Base-by-base conservation (phyloP, 2,329 filamentous ascomycete species). In the Colletotrichum costaricense region DNA sequence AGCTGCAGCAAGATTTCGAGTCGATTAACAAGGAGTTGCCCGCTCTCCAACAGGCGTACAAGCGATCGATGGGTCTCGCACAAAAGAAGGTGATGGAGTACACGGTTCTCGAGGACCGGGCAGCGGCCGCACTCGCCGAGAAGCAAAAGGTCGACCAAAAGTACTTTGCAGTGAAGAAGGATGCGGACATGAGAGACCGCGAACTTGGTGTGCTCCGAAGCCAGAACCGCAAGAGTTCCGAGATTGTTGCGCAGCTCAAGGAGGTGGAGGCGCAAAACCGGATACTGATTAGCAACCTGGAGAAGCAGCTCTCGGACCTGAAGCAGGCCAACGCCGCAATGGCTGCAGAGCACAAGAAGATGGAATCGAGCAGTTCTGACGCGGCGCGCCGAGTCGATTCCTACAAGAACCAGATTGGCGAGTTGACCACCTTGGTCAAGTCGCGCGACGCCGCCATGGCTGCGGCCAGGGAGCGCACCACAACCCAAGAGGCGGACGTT, bases 131-230 rank as follows among this genome's bases (percentile, higher is more conserved):
- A 24, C 91, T 90, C 54, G 94, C 95, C 0, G 95, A 99, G 83
- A 99, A 99, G 85, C 92, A 93, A 76, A 98, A 98, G 83, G 96
- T 96, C 1, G 97, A 99, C 79, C 96, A 98, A 80, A 98, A 98
- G 83, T 99, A 97, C 81, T 98, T 98, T 82, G 94, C 94, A 1
- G 95, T 95, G 9, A 95, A 97, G 88, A 98, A 98, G 81, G 93
- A 95, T 77, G 97, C 96, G 79, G 96, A 98, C 79, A 92, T 93
- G 57, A 90, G 95, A 63, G 93, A 95, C 71, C 88, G 90, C 72
- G 96, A 98, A 83, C 92, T 97, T 59, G 89, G 94, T 77, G 90
- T 92, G 4, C 85, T 98, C 71, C 92, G 95, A 74, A 88, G 91
- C 74, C 95, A 98, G 81, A 97, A 96, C 79, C 88, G 90, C 60